Evolutionary conservation across 257 asterid species (phyloP).

Genomic region (Verbascum thapsus): DNA sequence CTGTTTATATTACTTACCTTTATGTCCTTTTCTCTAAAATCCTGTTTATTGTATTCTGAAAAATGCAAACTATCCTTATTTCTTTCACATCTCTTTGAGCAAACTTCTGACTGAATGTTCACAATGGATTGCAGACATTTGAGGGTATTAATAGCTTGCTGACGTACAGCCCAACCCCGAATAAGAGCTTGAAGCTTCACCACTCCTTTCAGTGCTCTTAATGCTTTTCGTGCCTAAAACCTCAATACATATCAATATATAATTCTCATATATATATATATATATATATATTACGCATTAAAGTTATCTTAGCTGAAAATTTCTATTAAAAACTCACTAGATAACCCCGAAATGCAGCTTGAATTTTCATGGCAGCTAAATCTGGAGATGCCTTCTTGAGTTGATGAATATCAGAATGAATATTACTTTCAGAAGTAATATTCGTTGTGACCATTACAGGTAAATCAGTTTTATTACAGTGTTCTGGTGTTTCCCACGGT

Average conservation of each 20-base stretch:
- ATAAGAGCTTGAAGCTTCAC: constrained; percentile 93
- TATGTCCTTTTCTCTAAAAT: constrained; percentile 62
- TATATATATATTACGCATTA: not conserved
- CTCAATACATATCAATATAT: not conserved
- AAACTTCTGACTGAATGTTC: constrained; percentile 75
- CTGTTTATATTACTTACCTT: constrained; percentile 43
- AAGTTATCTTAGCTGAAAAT: not conserved
- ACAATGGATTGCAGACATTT: constrained; percentile 85
- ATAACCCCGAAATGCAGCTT: constrained; percentile 77
- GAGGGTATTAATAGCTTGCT: constrained; percentile 78
- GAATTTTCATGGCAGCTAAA: constrained; percentile 67
- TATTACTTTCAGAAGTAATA: constrained; percentile 22
- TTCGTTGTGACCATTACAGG: constrained; percentile 30
- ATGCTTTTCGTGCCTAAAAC: constrained; percentile 83
- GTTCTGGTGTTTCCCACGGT: constrained; percentile 31
- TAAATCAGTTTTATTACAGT: constrained; percentile 27
- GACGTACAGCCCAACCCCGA: constrained; percentile 91
- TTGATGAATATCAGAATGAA: constrained; percentile 7
- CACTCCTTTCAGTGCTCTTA: constrained; percentile 79
- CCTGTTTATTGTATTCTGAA: constrained; percentile 44
- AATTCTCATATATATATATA: too few relatives aligned
- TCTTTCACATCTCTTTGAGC: constrained; percentile 64
- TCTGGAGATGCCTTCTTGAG: constrained; percentile 31
- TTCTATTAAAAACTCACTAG: constrained; percentile 52
- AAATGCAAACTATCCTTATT: constrained; percentile 38